phyloP scores from a whole-genome alignment of 2,329 filamentous ascomycete species.

The Colletotrichum sansevieriae region DNA sequence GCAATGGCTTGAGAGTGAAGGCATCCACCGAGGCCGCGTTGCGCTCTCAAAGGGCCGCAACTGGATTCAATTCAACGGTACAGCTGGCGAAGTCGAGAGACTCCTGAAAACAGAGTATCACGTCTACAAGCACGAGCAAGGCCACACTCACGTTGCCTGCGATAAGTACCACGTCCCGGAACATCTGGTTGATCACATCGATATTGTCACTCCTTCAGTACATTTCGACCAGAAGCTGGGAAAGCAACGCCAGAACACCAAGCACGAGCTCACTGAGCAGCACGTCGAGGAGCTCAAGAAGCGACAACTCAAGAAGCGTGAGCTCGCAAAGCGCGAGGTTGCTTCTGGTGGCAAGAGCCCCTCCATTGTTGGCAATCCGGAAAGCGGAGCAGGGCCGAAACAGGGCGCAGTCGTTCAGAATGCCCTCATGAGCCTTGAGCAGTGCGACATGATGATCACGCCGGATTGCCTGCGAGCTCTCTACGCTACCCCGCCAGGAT shows the following conservation, averaged over 20 bases:
- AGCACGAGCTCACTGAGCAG: constrained; percentile 44
- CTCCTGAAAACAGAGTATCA: constrained; percentile 67
- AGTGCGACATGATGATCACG: constrained; percentile 68
- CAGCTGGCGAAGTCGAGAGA: constrained; percentile 64
- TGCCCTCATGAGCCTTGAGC: constrained; percentile 47
- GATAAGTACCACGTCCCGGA: constrained; percentile 57
- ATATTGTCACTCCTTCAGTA: constrained; percentile 58
- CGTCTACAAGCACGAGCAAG: constrained; percentile 58
- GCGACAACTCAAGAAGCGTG: constrained; percentile 40
- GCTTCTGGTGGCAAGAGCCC: constrained; percentile 37
- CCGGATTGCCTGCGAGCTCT: constrained; percentile 67
- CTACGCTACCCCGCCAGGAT: constrained; percentile 58
- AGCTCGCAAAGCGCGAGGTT: constrained; percentile 39
- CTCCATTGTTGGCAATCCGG: constrained; percentile 48
- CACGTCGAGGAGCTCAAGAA: constrained; percentile 46
- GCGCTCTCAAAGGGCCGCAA: constrained; percentile 63
- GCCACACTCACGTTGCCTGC: constrained; percentile 55
- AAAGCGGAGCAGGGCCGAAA: constrained; percentile 47
- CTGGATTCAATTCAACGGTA: constrained; percentile 68
- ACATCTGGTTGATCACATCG: constrained; percentile 53
- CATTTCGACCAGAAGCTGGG: constrained; percentile 52
- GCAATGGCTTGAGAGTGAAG: constrained; percentile 66
- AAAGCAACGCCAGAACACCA: constrained; percentile 44
- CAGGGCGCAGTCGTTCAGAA: constrained; percentile 48
- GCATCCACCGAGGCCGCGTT: constrained; percentile 62